Percentiles rank a stretch among this genome's conserved stretches.
Evolutionary conservation across 1,284 basidiomycete species (phyloP).

Genomic region (Fistulinella cinereoalba): DNA sequence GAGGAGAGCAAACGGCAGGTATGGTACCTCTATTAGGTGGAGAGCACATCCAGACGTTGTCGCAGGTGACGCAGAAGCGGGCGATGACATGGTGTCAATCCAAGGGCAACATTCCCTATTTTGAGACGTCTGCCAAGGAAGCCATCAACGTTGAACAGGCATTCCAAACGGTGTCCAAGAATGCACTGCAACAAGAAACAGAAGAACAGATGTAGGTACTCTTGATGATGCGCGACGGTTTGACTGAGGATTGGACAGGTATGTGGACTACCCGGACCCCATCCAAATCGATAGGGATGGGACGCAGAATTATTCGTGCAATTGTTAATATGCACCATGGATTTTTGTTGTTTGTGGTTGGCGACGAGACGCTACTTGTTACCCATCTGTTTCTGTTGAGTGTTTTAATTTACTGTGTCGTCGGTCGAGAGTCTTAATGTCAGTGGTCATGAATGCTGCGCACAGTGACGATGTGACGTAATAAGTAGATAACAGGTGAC

Average conservation of each 20-base stretch:
- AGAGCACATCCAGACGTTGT: constrained; percentile 1
- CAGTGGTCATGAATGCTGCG: constrained; percentile 13
- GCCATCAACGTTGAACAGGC: constrained; percentile 99
- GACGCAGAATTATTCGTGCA: constrained; percentile 91
- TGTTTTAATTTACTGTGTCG: constrained; percentile 36
- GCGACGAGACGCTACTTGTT: constrained; percentile 29
- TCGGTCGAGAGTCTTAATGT: constrained; percentile 24
- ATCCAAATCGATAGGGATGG: constrained; percentile 95
- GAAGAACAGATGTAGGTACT: constrained; percentile 87
- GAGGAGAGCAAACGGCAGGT: constrained; percentile 99
- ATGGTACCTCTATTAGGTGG: constrained; percentile 21
- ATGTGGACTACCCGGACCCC: constrained; percentile 98
- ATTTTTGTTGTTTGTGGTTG: constrained; percentile 25
- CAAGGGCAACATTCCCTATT: constrained; percentile 99
- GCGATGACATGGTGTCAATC: constrained; percentile 99
- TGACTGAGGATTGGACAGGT: constrained; percentile 49
- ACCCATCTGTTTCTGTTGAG: constrained; percentile 34
- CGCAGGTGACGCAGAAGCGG: constrained; percentile 95
- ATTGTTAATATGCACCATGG: constrained; percentile 58
- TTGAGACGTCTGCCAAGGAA: constrained; percentile 99
- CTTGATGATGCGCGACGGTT: constrained; percentile 1
- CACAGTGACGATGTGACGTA: constrained; percentile 15
- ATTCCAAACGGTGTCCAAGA: constrained; percentile 99
- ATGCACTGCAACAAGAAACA: constrained; percentile 94
- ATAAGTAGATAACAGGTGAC: constrained; percentile 13